Base-by-base conservation (phyloP, 208 protist species). In the Naegleria fowleri region DNA sequence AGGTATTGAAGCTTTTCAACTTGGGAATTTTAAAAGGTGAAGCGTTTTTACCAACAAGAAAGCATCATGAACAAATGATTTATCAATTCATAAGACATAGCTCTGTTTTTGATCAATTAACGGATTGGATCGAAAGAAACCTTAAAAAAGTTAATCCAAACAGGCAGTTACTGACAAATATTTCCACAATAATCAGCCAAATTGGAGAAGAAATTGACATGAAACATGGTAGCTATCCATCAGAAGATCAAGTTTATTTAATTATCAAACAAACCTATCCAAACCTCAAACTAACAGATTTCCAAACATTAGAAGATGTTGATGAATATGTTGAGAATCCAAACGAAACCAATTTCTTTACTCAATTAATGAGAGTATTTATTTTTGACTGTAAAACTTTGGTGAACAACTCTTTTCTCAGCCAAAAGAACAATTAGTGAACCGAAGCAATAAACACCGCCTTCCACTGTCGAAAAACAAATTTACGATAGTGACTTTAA, bases 281-380 rank as follows among this genome's bases (percentile, higher is more conserved):
- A 7, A 51, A 51, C 1, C 19, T 51, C 1, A 51, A 51, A 33
- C 5, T 87, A 7, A 51, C 9, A 9, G 33, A 87, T 22, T 33
- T 52, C 5, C 19, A 22, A 33, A 25, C 16, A 52, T n/a, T 87
- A 15, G 83, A 87, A 51, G 22, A 87, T 19, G 22, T 22, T 33
- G 83, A 41, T 9, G 83, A 87, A 51, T 87, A 87, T 29, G 39
- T 87, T 2, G 83, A 87, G n/a, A 87, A 86, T 86, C 83, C 83
- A 15, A 87, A 87, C 40, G 83, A 87, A 87, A n/a, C 43, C 15
- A 87, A 33, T 15, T 87, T 87, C 83, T 87, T 87, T 51, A 48
- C 15, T 87, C 83, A 51, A 5, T 51, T 87, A 4, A 48, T 52
- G 13, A 33, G 83, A 6, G 15, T 87, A 11, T 87, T 87, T 52